Percentiles rank a stretch among this genome's conserved stretches.
These are phyloP conservation scores for Alternaria consortialis DNA, from an alignment of 2,329 filamentous ascomycete genomes.

Conservation along the genomic window DNA sequence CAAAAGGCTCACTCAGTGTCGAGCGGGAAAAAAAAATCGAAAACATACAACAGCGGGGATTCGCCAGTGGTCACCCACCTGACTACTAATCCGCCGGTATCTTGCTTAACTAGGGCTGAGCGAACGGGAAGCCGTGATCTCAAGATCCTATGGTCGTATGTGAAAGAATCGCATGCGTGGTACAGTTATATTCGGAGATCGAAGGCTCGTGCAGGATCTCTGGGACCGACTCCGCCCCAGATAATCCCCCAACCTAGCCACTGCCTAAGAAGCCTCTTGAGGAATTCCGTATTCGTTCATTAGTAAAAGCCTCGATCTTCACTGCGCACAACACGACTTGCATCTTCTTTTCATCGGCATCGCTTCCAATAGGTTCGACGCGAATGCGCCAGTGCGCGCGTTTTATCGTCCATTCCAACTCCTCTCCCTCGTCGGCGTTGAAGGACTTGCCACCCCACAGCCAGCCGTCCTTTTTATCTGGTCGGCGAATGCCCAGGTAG, in stretches of 20 bases:
- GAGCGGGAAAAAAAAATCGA: neutral
- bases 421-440: conserved; percentile 10
- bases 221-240: neutral
- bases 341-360: conserved; percentile 61
- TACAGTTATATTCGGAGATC: neutral
- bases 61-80: conserved; percentile 6
- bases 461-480: neutral
- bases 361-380: conserved; percentile 62
- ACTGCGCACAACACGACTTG: conserved; percentile 80
- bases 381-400: conserved; percentile 56
- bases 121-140: conserved; percentile 6
- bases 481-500: conserved; percentile 27
- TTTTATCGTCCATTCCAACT: conserved; percentile 48
- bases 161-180: neutral
- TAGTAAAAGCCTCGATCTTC: conserved; percentile 76
- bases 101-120: conserved; percentile 5
- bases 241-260: neutral
- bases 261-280: conserved; percentile 68
- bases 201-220: neutral
- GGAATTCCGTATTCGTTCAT: conserved; percentile 72
- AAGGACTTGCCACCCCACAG: neutral
- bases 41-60: conserved; percentile 16
- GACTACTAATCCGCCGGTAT: conserved; percentile 9
- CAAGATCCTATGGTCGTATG: conserved; percentile 13
- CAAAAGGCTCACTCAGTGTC: neutral